Evolutionary conservation across 2,329 filamentous ascomycete genomes (phyloP), one percentile per base, ranked within the genome.

Genomic region (Ascochyta lentis): DNA sequence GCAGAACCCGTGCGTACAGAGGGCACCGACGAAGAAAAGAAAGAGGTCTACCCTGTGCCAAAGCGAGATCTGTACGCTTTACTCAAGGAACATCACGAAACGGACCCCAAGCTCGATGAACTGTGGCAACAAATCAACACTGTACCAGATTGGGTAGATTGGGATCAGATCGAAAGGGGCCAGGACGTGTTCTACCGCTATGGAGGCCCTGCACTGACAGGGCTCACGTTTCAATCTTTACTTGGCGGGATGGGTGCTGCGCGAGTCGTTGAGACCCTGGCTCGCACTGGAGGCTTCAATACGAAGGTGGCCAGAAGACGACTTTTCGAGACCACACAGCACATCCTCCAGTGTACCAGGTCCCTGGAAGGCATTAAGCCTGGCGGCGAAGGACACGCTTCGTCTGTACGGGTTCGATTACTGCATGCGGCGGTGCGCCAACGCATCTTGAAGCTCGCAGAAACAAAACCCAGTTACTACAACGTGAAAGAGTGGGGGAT

Each of bases 181-280:
- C 90, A 94, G 70, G 84, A 89, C 63, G 84, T 92, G 0, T 91
- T 92, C 67, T 92, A 91, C 72, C 84, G 90, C 33, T 93, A 92
- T 72, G 89, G 85, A 16, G 86, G 85, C 0, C 84, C 88, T 0
- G 83, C 84, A 22, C 74, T 92, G 19, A 89, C 86, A 7, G 86
- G 76, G 40, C 81, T 88, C 42, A 83, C 86, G 8, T 89, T 87
- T 68, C 83, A 89, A 61, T 87, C 85, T 6, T 77, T 90, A 0
- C 77, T 91, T 2, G 88, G 88, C 4, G 88, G 88, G 3, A 89
- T 90, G 87, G 89, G 86, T 3, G 86, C 88, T n/a, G 84, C 83
- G 7, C 80, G 89, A 31, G 86, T 92, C 0, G 89, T 90, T 9
- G 89, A 93, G 71, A 91, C 89, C 0, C 79, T 94, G 10, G 82